These are phyloP conservation scores for Hevea brasiliensis DNA, from an alignment of 345 rosid species.

Conservation along the genomic window DNA sequence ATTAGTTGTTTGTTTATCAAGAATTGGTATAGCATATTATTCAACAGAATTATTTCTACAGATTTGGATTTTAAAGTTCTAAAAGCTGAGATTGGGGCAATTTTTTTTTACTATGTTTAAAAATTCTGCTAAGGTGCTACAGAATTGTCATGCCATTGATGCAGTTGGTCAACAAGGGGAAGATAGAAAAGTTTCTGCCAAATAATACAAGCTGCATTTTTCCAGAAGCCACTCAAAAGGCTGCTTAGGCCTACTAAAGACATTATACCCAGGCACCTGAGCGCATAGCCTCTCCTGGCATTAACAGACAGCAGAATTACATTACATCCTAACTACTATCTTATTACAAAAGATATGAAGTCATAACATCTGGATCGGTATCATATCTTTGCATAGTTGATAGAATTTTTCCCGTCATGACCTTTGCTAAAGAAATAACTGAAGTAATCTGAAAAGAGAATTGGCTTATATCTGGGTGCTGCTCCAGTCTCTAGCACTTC, in stretches of 20 bases:
- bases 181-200: too few species aligned
- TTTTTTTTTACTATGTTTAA: too few species aligned
- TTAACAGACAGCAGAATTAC: background rate
- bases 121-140: background rate
- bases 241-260: background rate
- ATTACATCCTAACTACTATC: background rate
- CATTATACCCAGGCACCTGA: too few species aligned
- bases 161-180: background rate
- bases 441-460: slow-evolving; percentile 27
- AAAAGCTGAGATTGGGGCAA: too few species aligned
- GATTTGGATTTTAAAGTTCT: too few species aligned
- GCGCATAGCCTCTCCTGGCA: too few species aligned
- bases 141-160: background rate
- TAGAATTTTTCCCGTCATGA: slow-evolving; percentile 32
- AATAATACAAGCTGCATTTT: background rate
- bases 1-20: too few species aligned
- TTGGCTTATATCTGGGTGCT: slow-evolving; percentile 17
- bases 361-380: background rate
- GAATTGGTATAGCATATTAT: too few species aligned
- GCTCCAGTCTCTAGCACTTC: slow-evolving; percentile 26
- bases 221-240: background rate
- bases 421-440: slow-evolving; percentile 26
- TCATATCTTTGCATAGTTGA: slow-evolving; percentile 28
- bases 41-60: too few species aligned
- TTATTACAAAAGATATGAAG: too few species aligned